Evolutionary conservation across 208 protist species (phyloP), one percentile per base, ranked within the genome.

Genomic region (Leishmania gerbilli): DNA sequence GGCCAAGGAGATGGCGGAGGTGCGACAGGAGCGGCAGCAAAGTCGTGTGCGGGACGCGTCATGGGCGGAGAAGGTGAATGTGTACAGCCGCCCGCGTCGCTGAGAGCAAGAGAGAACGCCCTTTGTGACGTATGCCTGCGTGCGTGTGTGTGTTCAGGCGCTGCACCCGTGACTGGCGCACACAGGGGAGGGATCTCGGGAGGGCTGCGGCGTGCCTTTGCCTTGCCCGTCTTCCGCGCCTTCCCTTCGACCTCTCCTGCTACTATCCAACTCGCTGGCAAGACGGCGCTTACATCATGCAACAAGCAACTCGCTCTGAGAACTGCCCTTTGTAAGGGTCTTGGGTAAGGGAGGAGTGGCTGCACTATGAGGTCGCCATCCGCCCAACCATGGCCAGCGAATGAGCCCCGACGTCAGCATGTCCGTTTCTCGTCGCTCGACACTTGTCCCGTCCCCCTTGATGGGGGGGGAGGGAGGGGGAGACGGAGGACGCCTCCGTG

Each of bases 41-140:
- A 82, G 62, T 15, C 85, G 91, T 15, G 83, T 80, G 68, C 82
- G 92, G 72, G 92, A 95, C 76, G 88, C 88, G 1, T 85, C 88
- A 7, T 97, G 93, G 92, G 92, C 91, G 21, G 85, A 90, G 67
- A 85, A 82, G 45, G 75, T 83, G 67, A 82, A 86, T 42, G 75
- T 89, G 8, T 84, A 89, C 69, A 85, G 81, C 45, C 82, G 74
- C 62, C 77, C 77, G 8, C 82, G 78, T 42, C 71, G 53, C 7
- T 85, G 77, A 80, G 34, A 47, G 27, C 9, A 8, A 1, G 40
- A 37, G 27, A 37, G 9, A 15, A 11, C 7, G 69, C 45, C 27
- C 31, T 19, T 71, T 47, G 7, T 24, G 37, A 68, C 13, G 62
- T 21, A 27, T 19, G 13, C 24, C 4, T 24, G 34, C 24, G 74